These are phyloP conservation scores for Colletotrichum incanum DNA, from an alignment of 2,329 filamentous ascomycete species.

Conservation along the genomic window DNA sequence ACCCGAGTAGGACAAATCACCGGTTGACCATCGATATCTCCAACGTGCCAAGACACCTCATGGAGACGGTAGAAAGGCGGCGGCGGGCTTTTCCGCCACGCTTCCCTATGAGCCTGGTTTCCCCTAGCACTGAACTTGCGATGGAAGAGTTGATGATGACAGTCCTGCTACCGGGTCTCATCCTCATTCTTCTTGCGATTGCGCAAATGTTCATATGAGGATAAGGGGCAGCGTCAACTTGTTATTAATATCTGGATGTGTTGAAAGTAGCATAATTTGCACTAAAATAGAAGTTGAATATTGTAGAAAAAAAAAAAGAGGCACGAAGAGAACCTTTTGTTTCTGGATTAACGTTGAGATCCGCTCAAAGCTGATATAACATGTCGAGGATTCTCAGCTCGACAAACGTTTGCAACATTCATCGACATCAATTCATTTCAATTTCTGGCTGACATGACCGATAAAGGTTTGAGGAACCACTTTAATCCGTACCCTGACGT, in stretches of 20 bases:
- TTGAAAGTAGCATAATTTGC: too few relatives aligned
- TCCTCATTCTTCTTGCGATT: slow-evolving; percentile 9
- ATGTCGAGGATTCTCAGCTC: not conserved
- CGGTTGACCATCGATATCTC: slow-evolving; percentile 49
- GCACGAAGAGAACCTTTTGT: not conserved
- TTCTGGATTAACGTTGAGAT: too few relatives aligned
- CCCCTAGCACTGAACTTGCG: slow-evolving; percentile 26
- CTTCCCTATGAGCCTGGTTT: slow-evolving; percentile 33
- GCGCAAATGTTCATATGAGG: slow-evolving; percentile 15
- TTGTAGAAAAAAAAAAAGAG: not conserved
- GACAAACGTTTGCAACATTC: too few relatives aligned
- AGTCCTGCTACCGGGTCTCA: slow-evolving; percentile 23
- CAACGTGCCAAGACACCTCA: slow-evolving; percentile 46
- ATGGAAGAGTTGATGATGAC: slow-evolving; percentile 32
- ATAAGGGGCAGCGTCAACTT: not conserved
- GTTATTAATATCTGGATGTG: accelerated
- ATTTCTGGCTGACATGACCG: not conserved
- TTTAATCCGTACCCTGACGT: not conserved
- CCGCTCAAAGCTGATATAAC: too few relatives aligned
- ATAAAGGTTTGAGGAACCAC: not conserved
- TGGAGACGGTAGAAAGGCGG: slow-evolving; percentile 36
- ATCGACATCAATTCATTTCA: not conserved
- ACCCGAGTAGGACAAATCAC: slow-evolving; percentile 23
- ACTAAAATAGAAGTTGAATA: not conserved
- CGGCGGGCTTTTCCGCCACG: slow-evolving; percentile 30